These are phyloP conservation scores for Punica granatum DNA, from an alignment of 345 rosid genomes.

Conservation along the genomic window DNA sequence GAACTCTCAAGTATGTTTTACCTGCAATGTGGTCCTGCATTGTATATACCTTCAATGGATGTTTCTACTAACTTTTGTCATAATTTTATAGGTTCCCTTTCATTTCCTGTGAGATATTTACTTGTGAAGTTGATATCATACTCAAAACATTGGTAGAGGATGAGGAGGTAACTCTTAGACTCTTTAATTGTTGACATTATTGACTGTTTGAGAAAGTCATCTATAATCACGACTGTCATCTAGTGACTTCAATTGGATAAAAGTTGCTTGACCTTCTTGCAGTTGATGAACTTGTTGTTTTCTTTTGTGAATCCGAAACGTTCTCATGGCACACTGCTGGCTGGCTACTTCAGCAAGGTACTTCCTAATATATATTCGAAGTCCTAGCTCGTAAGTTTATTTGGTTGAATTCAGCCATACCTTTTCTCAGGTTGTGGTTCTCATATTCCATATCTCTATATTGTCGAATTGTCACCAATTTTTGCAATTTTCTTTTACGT, in stretches of 20 bases:
- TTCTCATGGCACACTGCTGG: conserved; percentile 54
- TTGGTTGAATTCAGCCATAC: not conserved
- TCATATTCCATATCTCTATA: not conserved
- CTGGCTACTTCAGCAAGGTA: conserved; percentile 98
- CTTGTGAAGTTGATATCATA: conserved; percentile 89
- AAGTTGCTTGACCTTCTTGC: conserved; percentile 13
- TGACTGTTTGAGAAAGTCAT: not conserved
- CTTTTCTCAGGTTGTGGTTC: not conserved
- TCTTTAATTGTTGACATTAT: not conserved
- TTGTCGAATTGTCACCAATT: not conserved
- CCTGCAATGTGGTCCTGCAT: not conserved
- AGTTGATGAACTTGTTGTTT: conserved; percentile 83
- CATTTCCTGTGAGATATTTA: conserved; percentile 86
- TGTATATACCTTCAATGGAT: conserved; percentile 1
- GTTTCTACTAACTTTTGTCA: conserved; percentile 1
- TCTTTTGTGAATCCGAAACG: conserved; percentile 69
- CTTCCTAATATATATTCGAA: conserved; percentile 10
- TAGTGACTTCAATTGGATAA: not conserved
- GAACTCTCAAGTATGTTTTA: conserved; percentile 57
- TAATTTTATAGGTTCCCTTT: conserved; percentile 63
- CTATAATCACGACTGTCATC: not conserved
- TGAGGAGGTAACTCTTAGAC: conserved; percentile 51
- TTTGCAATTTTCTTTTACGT: not conserved
- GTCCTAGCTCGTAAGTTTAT: not conserved
- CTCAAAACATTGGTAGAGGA: conserved; percentile 87